phyloP scores from a whole-genome alignment of 1,284 basidiomycete genomes.

The Naganishia cerealis region DNA sequence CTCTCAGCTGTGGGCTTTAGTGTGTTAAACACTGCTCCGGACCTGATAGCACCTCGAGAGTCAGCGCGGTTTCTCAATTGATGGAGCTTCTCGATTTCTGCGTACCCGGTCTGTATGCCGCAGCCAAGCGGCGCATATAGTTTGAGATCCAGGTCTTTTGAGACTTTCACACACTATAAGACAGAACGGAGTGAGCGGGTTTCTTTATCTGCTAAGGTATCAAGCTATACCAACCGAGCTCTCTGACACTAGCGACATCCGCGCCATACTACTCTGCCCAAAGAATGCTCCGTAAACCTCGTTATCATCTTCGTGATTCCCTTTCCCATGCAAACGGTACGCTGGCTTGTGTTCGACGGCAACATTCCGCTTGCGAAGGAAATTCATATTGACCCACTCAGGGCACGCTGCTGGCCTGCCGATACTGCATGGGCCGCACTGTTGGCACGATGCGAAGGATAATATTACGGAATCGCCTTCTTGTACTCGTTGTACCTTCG shows the following conservation, averaged over 20 bases:
- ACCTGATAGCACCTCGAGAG: not conserved
- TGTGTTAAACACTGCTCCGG: slow-evolving; percentile 25
- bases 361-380: slow-evolving; percentile 12
- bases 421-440: slow-evolving; percentile 11
- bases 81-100: not conserved
- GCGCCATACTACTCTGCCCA: slow-evolving; percentile 27
- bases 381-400: slow-evolving; percentile 29
- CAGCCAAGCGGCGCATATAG: slow-evolving; percentile 26
- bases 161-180: slow-evolving; percentile 27
- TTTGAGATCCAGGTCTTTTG: slow-evolving; percentile 23
- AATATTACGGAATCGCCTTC: slow-evolving; percentile 27
- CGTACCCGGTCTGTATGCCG: slow-evolving; percentile 29
- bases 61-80: not conserved
- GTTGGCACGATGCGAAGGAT: slow-evolving; percentile 26
- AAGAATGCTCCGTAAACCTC: slow-evolving; percentile 28
- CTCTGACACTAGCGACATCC: slow-evolving; percentile 23
- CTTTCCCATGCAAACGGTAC: not conserved
- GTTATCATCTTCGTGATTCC: not conserved
- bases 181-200: not conserved
- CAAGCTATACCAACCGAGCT: slow-evolving; percentile 8
- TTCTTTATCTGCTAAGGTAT: not conserved
- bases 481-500: slow-evolving; percentile 6
- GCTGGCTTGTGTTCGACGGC: not conserved
- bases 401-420: slow-evolving; percentile 21
- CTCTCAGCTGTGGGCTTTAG: slow-evolving; percentile 14